Evolutionary conservation across 139 green algal species (phyloP), one percentile per base, ranked within the genome.

Genomic region (Picochlorum costavermella): DNA sequence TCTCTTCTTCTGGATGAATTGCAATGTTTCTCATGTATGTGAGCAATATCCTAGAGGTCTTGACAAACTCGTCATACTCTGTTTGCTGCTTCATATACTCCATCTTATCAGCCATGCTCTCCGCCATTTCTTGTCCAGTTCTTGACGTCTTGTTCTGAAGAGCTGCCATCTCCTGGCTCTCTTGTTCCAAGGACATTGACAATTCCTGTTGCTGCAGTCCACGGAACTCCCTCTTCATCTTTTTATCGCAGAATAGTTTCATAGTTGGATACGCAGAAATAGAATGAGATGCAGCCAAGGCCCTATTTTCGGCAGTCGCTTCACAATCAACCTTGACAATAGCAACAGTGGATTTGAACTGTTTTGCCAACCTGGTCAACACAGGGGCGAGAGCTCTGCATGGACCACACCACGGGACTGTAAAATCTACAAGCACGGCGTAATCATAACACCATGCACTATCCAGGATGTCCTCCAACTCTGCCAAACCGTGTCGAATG

Each of bases 281-380:
- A 9, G 25, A n/a, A 5, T 26, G 4, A 6, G 31, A 17, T 11
- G n/a, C 8, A 2, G 74, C 70, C 48, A 80, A 72, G 1, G 26
- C 50, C 30, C 51, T 31, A 58, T 80, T 80, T 50, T 33, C 63
- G 8, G 44, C 6, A 5, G 59, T 67, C 28, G 60, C 57, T 58
- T 80, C 74, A 57, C 64, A 74, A 53, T 80, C 64, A 14, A 78
- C 60, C 59, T 80, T 78, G 43, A 69, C 50, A 2, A 79, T 57
- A 2, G 43, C 70, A 36, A 80, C 26, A 3, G 59, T 37, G 16
- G 46, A 48, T 23, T 11, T 33, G 48, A 67, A 61, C 51, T 75
- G 60, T 10, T 17, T 1, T 3, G 66, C 66, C 49, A 75, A 50
- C 25, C 53, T 30, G 8, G 23, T 44, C 33, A 76, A 50, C 37